These are phyloP conservation scores for Boeremia lycopersici DNA, from an alignment of 2,329 filamentous ascomycete genomes.

Conservation along the genomic window DNA sequence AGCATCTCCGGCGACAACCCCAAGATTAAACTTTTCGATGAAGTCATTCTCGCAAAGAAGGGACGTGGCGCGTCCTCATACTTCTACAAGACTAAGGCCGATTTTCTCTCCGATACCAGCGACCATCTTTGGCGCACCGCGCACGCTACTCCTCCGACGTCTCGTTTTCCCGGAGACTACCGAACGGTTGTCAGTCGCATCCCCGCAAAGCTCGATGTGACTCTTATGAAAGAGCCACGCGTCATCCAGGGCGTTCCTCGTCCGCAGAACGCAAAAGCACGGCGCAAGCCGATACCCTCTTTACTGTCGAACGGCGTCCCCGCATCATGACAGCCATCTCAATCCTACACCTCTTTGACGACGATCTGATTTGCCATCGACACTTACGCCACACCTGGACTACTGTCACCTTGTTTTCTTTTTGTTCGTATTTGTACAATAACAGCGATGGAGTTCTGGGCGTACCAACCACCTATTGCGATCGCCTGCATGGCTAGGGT, in stretches of 20 bases:
- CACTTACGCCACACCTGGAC: slow-evolving; percentile 20
- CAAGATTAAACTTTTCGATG: slow-evolving; percentile 77
- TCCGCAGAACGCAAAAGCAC: slow-evolving; percentile 56
- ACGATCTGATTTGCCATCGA: slow-evolving; percentile 21
- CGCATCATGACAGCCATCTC: slow-evolving; percentile 30
- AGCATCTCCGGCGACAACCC: slow-evolving; percentile 66
- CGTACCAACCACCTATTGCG: slow-evolving; percentile 9
- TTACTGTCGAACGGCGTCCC: slow-evolving; percentile 45
- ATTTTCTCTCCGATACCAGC: slow-evolving; percentile 72
- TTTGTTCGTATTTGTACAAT: slow-evolving; percentile 34
- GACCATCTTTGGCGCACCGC: slow-evolving; percentile 81
- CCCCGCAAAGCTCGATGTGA: slow-evolving; percentile 82
- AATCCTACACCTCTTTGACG: slow-evolving; percentile 21
- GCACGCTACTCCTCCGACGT: slow-evolving; percentile 61
- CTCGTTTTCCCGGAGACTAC: slow-evolving; percentile 62
- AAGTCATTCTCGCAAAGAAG: slow-evolving; percentile 80
- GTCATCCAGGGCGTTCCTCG: slow-evolving; percentile 86
- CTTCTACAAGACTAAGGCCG: slow-evolving; percentile 62
- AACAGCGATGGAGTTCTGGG: slow-evolving; percentile 42
- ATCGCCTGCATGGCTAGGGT: slow-evolving; percentile 18
- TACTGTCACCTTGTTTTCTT: slow-evolving; percentile 15
- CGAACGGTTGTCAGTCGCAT: slow-evolving; percentile 59
- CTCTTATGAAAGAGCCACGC: slow-evolving; percentile 89
- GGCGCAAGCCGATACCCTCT: slow-evolving; percentile 56
- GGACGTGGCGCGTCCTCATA: slow-evolving; percentile 70